phyloP scores from a whole-genome alignment of 768 basidiomycete genomes.

The Hypholoma sublateritium region DNA sequence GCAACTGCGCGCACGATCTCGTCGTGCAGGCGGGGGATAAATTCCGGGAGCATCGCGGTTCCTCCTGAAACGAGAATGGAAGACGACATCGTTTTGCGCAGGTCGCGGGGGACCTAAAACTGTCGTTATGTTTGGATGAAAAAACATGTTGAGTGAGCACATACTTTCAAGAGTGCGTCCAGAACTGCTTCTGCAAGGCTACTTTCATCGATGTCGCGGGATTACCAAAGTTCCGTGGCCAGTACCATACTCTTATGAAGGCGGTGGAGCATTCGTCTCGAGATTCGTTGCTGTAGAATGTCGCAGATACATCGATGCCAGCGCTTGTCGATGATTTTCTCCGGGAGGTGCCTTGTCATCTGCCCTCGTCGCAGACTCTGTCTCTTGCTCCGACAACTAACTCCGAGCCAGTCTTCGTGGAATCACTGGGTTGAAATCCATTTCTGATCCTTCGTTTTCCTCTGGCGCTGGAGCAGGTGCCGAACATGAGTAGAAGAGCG shows the following conservation, averaged over 20 bases:
- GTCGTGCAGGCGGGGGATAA: slow-evolving; percentile 83
- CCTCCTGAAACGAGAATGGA: slow-evolving; percentile 89
- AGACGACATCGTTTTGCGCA: slow-evolving; percentile 80
- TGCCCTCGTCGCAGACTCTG: slow-evolving; percentile 61
- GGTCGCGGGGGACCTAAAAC: slow-evolving; percentile 79
- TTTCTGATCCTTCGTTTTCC: slow-evolving; percentile 37
- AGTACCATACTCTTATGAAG: slow-evolving; percentile 64
- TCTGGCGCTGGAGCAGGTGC: slow-evolving; percentile 40
- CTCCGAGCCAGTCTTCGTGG: slow-evolving; percentile 67
- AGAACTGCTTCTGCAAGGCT: slow-evolving; percentile 83
- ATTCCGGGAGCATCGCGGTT: slow-evolving; percentile 88
- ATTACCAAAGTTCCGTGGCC: slow-evolving; percentile 79
- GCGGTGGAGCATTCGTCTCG: slow-evolving; percentile 69
- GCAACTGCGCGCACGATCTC: slow-evolving; percentile 57
- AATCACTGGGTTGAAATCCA: slow-evolving; percentile 46
- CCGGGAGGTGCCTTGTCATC: slow-evolving; percentile 27
- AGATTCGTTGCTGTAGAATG: slow-evolving; percentile 80
- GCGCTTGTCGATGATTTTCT: slow-evolving; percentile 60
- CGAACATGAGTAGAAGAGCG: slow-evolving; percentile 80
- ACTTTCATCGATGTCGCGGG: slow-evolving; percentile 83
- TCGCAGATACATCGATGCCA: slow-evolving; percentile 69
- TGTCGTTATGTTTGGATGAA: too few relatives aligned
- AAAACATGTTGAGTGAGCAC: too few relatives aligned
- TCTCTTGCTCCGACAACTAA: slow-evolving; percentile 53
- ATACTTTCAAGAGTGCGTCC: slow-evolving; percentile 59